Evolutionary conservation across 2,329 filamentous ascomycete species (phyloP), one percentile per base, ranked within the genome.

Genomic region (Ambrosiella beaveri): DNA sequence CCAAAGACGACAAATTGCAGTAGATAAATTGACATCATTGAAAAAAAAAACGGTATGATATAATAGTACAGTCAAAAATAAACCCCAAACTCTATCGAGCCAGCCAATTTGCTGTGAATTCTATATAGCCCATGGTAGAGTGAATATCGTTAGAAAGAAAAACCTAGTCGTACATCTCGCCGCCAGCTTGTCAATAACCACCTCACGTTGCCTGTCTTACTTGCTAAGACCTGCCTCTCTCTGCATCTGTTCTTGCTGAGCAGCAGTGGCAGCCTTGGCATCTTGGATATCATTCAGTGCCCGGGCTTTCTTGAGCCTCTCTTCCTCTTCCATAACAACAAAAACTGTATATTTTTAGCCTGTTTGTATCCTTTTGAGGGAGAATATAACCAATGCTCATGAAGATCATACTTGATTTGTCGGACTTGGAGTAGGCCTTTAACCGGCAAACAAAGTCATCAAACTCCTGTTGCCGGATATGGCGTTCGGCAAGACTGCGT

Each of bases 381-480:
- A 27, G 27, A 27, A 27, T 27, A 27, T 27, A 27, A 5, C 27
- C 9, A 6, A 4, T 47, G 44, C 5, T 2, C 11, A 19, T 13
- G 8, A 4, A 19, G 11, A 54, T 73, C 84, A 61, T 76, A 95
- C 89, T 95, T 49, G 87, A 87, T 73, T 91, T 95, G 67, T 95
- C 85, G 12, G 85, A 93, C 73, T 90, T 94, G 35, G 88, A 86
- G 69, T 90, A 88, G 65, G 91, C 81, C 75, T 95, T 96, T 67
- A 98, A 71, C 65, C 84, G 82, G 54, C 67, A 78, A 36, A 96
- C 86, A 66, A 95, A 97, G 58, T 89, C 79, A 67, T 96, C 86
- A 65, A 95, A 95, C 60, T 96, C 89, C 70, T 90, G 78, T 66
- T 93, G 81, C 61, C 80, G 79, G 68, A 85, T 81, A 59, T 84